phyloP scores from a whole-genome alignment of 257 asterid genomes.

The Jaltomata sinuosa region DNA sequence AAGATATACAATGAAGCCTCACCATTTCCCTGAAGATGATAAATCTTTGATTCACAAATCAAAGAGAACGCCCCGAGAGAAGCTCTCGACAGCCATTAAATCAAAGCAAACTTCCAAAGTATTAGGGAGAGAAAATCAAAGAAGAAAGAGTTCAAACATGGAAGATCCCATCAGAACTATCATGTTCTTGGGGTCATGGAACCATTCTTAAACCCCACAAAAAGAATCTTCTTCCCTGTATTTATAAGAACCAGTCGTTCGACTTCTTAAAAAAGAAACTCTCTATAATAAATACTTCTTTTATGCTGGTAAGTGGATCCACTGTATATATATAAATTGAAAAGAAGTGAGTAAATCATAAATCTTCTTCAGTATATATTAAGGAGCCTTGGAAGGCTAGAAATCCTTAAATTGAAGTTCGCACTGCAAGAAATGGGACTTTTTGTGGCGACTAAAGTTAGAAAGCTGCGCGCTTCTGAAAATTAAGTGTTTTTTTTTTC shows the following conservation, averaged over 20 bases:
- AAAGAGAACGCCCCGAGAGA: conserved; percentile 12
- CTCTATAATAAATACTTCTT: neutral
- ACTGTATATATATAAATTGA: too few species aligned
- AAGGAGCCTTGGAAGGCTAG: too few species aligned
- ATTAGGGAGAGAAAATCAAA: conserved; percentile 3
- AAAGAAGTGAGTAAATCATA: too few species aligned
- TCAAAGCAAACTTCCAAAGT: conserved; percentile 11
- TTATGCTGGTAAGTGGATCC: neutral
- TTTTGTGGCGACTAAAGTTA: too few species aligned
- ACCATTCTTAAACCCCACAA: conserved; percentile 23
- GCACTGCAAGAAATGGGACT: too few species aligned
- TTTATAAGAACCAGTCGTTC: neutral
- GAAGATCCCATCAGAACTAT: conserved; percentile 62
- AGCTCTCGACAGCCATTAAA: conserved; percentile 1
- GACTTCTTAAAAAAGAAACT: neutral
- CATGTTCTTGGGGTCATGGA: conserved; percentile 55
- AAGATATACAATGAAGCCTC: conserved; percentile 27
- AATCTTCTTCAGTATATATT: too few species aligned
- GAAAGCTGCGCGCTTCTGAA: too few species aligned
- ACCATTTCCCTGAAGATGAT: conserved; percentile 15
- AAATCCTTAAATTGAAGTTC: too few species aligned
- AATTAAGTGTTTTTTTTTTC: too few species aligned
- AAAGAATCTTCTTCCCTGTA: neutral
- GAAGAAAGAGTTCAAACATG: conserved; percentile 26
- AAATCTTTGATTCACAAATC: conserved; percentile 13